Base-by-base conservation (phyloP, 768 basidiomycete species). In the Boletellus emodensis region DNA sequence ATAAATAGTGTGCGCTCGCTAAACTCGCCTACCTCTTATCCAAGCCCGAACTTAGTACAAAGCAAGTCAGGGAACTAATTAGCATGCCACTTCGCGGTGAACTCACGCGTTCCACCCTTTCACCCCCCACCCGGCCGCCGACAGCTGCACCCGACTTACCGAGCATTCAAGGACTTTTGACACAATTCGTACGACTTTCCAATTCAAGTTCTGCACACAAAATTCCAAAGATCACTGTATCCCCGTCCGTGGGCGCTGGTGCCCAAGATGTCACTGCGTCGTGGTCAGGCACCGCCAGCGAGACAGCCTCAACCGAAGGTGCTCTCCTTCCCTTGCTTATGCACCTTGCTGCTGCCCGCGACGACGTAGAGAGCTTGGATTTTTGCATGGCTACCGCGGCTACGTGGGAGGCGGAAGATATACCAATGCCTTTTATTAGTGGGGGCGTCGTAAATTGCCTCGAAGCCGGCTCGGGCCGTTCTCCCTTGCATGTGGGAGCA, bases 21-120 rank as follows among this genome's bases (percentile, higher is more conserved):
- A 97, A 97, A 71, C 77, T 97, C 14, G 80, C 87, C 40, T 97
- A 96, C 62, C 79, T 97, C 13, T 76, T 96, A 32, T 90, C 90
- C 6, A 95, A 96, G 65, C 75, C 85, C 1, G 87, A 91, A 60
- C 78, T 95, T 7, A 75, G 80, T 0, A 62, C 74, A 3, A 64
- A 73, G 17, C 81, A 91, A 69, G 79, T 97, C 40, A 83, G 91
- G 47, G 73, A 81, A 36, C 77, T 95, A 18, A 80, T 96, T 49
- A 73, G 80, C 12, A 82, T 77, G 32, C 87, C 94, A 4, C 75
- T 96, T 11, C 90, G 94, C 7, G 94, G 94, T 40, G 94, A 97
- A 67, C 82, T 97, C 37, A 92, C 88, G 0, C 75, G 78, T 20
- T 62, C 75, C 22, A 64, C 78, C 7, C 69, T 66, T 20, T 64